Conservation (phyloP, 2,329 filamentous ascomycete genomes). For the Fusarium anguioides region DNA sequence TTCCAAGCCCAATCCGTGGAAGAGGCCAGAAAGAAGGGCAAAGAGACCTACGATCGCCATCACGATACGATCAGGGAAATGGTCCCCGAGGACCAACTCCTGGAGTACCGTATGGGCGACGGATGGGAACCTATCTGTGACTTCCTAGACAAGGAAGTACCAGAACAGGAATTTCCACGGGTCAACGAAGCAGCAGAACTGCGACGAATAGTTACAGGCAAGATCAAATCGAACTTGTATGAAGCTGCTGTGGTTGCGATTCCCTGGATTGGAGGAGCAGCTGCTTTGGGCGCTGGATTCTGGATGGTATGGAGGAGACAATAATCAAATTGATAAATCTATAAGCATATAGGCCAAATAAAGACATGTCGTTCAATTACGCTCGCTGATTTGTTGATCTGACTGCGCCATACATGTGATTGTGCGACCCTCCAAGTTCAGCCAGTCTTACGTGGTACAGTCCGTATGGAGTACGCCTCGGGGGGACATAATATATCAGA, state of each 20-base stretch:
- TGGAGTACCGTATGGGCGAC: slow-evolving; percentile 48
- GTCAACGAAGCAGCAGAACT: slow-evolving; percentile 47
- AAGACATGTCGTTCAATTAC: background rate
- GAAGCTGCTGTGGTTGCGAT: slow-evolving; percentile 10
- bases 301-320: slow-evolving; percentile 14
- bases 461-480: too few relatives aligned
- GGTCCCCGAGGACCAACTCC: slow-evolving; percentile 40
- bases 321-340: background rate
- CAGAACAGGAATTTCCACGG: slow-evolving; percentile 47
- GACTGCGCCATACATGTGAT: background rate
- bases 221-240: slow-evolving; percentile 12
- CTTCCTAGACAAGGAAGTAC: slow-evolving; percentile 50
- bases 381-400: background rate
- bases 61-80: slow-evolving; percentile 45
- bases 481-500: too few relatives aligned
- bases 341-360: background rate
- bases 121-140: slow-evolving; percentile 54
- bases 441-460: background rate
- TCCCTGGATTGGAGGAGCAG: slow-evolving; percentile 33
- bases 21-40: slow-evolving; percentile 39
- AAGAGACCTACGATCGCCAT: slow-evolving; percentile 47
- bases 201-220: slow-evolving; percentile 7
- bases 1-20: slow-evolving; percentile 39
- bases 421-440: background rate
- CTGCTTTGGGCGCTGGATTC: slow-evolving; percentile 17